Conservation (phyloP, 495 filamentous ascomycete species). For the Aspergillus olivimuriae region DNA sequence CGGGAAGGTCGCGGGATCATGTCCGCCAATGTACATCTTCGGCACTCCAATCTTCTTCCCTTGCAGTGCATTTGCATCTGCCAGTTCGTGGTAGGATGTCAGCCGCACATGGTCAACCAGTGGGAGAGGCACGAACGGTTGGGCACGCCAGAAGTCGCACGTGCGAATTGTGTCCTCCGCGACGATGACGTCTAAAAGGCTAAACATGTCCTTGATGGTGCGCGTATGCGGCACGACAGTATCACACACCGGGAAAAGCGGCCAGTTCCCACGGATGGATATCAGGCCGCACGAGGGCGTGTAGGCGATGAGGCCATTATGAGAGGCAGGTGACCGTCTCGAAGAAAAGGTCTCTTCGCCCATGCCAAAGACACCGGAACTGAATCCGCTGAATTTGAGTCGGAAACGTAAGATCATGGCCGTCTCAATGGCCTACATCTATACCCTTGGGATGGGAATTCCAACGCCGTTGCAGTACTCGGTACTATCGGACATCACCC, state of each 20-base stretch:
- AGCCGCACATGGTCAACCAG: background rate
- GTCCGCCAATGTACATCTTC: background rate
- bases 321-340: slow-evolving; percentile 12
- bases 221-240: slow-evolving; percentile 12
- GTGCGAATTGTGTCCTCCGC: slow-evolving; percentile 1
- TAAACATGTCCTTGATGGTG: slow-evolving; percentile 11
- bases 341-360: slow-evolving; percentile 14
- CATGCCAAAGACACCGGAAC: slow-evolving; percentile 10
- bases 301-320: slow-evolving; percentile 14
- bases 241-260: slow-evolving; percentile 13
- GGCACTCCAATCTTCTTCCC: background rate
- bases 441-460: no score
- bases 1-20: background rate
- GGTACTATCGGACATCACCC: no score
- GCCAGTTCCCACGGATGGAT: slow-evolving; percentile 11
- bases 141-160: slow-evolving; percentile 11
- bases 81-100: background rate
- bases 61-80: background rate
- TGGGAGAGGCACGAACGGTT: slow-evolving; percentile 10
- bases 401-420: no score
- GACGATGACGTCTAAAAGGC: slow-evolving; percentile 7
- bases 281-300: slow-evolving; percentile 13
- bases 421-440: no score
- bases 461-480: no score
- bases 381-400: no score